Evolutionary conservation across 371 early-diverging fungal species (phyloP), one percentile per base, ranked within the genome.

Genomic region (Circinella minor): DNA sequence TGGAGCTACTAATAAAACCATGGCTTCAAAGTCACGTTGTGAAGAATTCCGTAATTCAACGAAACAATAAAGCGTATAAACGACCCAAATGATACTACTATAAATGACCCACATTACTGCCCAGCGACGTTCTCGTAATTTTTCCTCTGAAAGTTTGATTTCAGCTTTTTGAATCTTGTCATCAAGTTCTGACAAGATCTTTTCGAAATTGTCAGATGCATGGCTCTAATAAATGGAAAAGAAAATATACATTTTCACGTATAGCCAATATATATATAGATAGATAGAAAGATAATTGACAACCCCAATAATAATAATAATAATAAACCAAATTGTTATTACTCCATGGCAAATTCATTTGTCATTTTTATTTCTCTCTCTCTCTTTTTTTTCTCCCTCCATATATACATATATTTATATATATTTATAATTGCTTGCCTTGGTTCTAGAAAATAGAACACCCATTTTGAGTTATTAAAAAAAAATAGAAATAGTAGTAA

Each of bases 161-260:
- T 94, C 92, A 4, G 92, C 87, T 61, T 84, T 88, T 71, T 88
- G 82, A 67, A 96, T 93, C 38, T 92, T 83, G 47, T 79, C 83
- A 75, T 95, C 95, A 9, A 96, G 84, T 39, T 87, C 88, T 4
- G 91, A 89, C 14, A 96, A 85, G 43, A 94, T 87, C 74, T 91
- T 84, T 81, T 95, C 95, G 72, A 87, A 96, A 76, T 93, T 91
- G 38, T 76, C 76, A 4, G 80, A 76, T 49, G 6, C 34, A 57
- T 18, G 27, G 18, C 1, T 34, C 57, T 57, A 57, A 10, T 9
- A 6, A 43, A 43, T 9, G 11, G 11, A 43, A 43, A 43, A 43
- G 43, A 11, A 43, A 11, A 27, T 27, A 27, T 27, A 27, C 27
- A 27, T 27, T 27, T 27, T 27, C 27, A 27, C 27, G 27, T 27